phyloP scores from a whole-genome alignment of 768 basidiomycete species.

The Rhizopogon vulgaris region DNA sequence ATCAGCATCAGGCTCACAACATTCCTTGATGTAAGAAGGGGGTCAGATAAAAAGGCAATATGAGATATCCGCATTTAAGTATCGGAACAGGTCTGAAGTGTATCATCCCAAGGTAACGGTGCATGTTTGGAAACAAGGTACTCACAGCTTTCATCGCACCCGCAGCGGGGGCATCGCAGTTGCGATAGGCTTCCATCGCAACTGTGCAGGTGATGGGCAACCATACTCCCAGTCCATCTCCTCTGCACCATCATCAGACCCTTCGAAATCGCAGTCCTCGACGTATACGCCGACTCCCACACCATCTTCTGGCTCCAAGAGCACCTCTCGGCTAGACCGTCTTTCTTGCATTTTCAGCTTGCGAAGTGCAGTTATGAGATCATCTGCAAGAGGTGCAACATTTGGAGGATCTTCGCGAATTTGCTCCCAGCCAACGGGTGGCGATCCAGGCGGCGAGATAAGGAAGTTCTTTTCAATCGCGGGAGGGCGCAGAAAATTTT shows the following conservation, averaged over 20 bases:
- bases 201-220: conserved; percentile 36
- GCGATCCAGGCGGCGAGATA: conserved; percentile 96
- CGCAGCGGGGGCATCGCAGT: conserved; percentile 53
- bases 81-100: conserved; percentile 77
- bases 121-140: conserved; percentile 4
- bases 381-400: conserved; percentile 72
- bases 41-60: conserved; percentile 58
- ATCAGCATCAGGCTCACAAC: conserved; percentile 5
- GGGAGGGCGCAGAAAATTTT: conserved; percentile 59
- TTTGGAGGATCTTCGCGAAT: conserved; percentile 91
- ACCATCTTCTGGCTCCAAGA: conserved; percentile 64
- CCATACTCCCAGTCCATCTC: conserved; percentile 57
- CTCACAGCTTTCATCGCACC: conserved; percentile 20
- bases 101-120: conserved; percentile 47
- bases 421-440: conserved; percentile 95
- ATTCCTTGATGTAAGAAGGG: conserved; percentile 8
- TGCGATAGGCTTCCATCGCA: conserved; percentile 45
- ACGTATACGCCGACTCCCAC: conserved; percentile 75
- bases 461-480: conserved; percentile 88
- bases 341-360: conserved; percentile 55
- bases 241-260: conserved; percentile 20
- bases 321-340: conserved; percentile 39
- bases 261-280: conserved; percentile 56
- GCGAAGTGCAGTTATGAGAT: conserved; percentile 75
- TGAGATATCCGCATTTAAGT: conserved; percentile 47